A percentile compares a stretch with the other conserved stretches of the same genome.
Evolutionary conservation across 352 stramenopile species (phyloP).

Genomic region (Globisporangium nagaii): DNA sequence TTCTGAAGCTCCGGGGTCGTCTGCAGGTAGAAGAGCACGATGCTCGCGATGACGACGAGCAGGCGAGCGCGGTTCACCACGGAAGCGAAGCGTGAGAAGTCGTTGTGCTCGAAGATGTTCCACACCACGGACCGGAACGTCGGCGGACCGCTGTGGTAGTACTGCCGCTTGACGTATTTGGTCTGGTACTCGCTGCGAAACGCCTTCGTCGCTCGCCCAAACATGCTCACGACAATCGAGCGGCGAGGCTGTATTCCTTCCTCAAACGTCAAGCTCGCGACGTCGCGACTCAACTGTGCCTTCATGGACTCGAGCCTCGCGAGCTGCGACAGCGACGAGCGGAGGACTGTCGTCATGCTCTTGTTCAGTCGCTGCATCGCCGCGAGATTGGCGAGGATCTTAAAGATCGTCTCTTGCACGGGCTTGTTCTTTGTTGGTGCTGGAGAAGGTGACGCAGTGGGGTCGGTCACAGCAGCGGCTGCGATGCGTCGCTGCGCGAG

Average conservation of each 20-base stretch:
- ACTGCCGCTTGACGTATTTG: conserved; percentile 17
- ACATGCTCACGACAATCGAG: conserved; percentile 5
- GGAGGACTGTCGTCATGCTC: background rate
- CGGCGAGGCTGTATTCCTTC: background rate
- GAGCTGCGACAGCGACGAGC: conserved; percentile 3
- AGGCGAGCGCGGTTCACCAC: conserved; percentile 29
- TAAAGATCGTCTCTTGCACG: background rate
- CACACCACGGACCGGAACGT: conserved; percentile 32
- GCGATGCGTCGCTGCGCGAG: background rate
- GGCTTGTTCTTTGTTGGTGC: background rate
- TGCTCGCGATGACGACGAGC: conserved; percentile 30
- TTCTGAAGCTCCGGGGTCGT: conserved; percentile 46
- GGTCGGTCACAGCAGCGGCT: background rate
- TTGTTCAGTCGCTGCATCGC: conserved; percentile 28
- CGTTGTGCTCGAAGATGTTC: conserved; percentile 41
- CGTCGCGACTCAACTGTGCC: background rate
- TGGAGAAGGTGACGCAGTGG: background rate
- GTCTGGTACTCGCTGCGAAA: conserved; percentile 13
- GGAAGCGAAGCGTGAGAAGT: conserved; percentile 17
- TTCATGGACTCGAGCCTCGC: background rate
- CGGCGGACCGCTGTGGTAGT: conserved; percentile 15
- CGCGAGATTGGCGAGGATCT: conserved; percentile 15
- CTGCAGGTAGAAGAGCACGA: conserved; percentile 48
- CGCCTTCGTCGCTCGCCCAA: conserved; percentile 20
- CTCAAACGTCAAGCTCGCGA: background rate